These are phyloP conservation scores for Diddensiella caesifluorescens DNA, from an alignment of 805 yeast species.

Conservation along the genomic window DNA sequence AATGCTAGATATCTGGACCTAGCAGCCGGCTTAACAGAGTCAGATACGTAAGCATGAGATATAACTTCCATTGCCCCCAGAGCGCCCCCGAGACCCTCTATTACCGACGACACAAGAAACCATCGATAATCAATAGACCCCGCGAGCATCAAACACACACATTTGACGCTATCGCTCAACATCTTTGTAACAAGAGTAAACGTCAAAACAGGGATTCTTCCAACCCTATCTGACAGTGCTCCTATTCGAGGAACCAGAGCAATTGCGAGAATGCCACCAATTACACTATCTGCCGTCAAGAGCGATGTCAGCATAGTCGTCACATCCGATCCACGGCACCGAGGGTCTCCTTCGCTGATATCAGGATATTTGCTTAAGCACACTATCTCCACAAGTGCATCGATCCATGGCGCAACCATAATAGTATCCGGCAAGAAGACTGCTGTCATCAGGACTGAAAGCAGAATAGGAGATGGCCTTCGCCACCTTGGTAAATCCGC, in stretches of 20 bases:
- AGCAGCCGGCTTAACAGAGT: background rate
- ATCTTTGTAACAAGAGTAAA: background rate
- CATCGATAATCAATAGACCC: background rate
- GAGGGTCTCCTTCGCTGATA: constrained; percentile 12
- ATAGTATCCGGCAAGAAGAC: constrained; percentile 5
- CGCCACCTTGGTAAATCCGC: constrained; percentile 4
- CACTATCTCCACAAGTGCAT: constrained; percentile 16
- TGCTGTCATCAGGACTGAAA: constrained; percentile 1
- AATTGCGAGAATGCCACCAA: constrained; percentile 10
- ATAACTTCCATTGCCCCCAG: background rate
- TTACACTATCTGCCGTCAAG: constrained; percentile 9
- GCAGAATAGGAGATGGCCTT: constrained; percentile 10
- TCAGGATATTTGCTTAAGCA: constrained; percentile 17
- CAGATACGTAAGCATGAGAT: background rate
- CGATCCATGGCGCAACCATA: constrained; percentile 10
- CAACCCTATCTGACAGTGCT: constrained; percentile 55
- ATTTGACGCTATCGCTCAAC: background rate
- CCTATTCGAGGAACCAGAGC: constrained; percentile 42
- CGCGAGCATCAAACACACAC: background rate
- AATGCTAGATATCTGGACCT: background rate
- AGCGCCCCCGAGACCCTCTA: background rate
- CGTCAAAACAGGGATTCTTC: constrained; percentile 44
- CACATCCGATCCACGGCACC: constrained; percentile 16
- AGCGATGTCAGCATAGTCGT: constrained; percentile 10
- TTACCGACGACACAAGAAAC: background rate